phyloP scores from a whole-genome alignment of 1,284 basidiomycete genomes.

The Lignosus rhinocerotis region DNA sequence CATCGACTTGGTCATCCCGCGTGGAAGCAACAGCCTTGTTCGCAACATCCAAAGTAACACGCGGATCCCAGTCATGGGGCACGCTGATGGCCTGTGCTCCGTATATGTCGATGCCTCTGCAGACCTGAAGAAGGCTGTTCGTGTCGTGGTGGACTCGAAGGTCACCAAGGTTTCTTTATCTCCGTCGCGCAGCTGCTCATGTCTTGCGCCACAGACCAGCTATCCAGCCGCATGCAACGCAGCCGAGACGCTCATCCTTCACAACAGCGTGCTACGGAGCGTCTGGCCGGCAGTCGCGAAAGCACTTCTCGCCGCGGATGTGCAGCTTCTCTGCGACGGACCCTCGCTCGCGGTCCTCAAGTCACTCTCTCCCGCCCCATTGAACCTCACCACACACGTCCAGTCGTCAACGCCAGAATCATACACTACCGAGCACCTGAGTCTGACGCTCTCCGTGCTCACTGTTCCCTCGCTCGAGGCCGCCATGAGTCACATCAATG shows the following conservation, averaged over 20 bases:
- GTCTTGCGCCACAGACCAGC: conserved; percentile 60
- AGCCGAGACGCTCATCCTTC: conserved; percentile 87
- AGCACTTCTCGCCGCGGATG: conserved; percentile 68
- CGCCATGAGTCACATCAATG: conserved; percentile 91
- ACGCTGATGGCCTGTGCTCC: conserved; percentile 93
- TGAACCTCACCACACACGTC: conserved; percentile 49
- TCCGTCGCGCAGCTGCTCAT: background rate
- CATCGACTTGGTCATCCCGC: conserved; percentile 96
- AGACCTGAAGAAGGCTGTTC: conserved; percentile 73
- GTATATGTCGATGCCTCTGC: conserved; percentile 89
- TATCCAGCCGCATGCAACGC: conserved; percentile 98
- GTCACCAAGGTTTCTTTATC: conserved; percentile 39
- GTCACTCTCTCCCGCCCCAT: conserved; percentile 34
- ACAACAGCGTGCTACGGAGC: conserved; percentile 67
- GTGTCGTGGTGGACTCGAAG: conserved; percentile 91
- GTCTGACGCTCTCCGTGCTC: conserved; percentile 80
- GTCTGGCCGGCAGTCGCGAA: conserved; percentile 82
- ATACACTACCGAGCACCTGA: conserved; percentile 88
- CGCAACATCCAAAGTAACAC: conserved; percentile 87
- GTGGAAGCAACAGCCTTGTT: conserved; percentile 93
- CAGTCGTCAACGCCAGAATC: conserved; percentile 58
- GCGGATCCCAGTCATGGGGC: conserved; percentile 97
- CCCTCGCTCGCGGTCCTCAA: conserved; percentile 56
- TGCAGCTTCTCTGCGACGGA: conserved; percentile 82
- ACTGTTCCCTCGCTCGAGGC: conserved; percentile 67